Evolutionary conservation across 768 basidiomycete genomes (phyloP).

Genomic region (Amanita molliuscula): DNA sequence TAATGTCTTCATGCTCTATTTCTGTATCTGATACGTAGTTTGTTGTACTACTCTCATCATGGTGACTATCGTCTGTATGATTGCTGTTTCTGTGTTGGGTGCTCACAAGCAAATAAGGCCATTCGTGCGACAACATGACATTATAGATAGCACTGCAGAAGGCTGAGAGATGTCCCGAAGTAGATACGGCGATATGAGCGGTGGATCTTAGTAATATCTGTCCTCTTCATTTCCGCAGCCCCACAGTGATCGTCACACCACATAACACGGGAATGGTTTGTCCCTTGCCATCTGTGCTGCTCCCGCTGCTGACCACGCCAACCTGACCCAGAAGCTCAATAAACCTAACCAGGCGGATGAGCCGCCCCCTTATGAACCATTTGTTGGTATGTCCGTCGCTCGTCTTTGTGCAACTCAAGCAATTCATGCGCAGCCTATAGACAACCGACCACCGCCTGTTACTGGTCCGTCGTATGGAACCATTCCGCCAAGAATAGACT

Average conservation of each 20-base stretch:
- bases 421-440: neutral
- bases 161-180: slow-evolving; percentile 25
- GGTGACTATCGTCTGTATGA: too few relatives aligned
- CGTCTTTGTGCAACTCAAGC: neutral
- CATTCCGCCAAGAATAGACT: slow-evolving; percentile 42
- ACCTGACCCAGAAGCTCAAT: neutral
- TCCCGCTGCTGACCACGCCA: neutral
- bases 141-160: too few relatives aligned
- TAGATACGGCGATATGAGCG: slow-evolving; percentile 31
- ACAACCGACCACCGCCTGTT: neutral
- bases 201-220: too few relatives aligned
- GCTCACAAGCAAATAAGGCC: too few relatives aligned
- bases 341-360: neutral
- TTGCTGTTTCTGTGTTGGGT: too few relatives aligned
- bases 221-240: neutral
- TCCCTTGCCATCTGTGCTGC: neutral
- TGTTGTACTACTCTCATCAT: too few relatives aligned
- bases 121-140: too few relatives aligned
- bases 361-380: neutral
- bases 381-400: neutral
- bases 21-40: too few relatives aligned
- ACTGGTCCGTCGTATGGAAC: slow-evolving; percentile 19
- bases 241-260: neutral
- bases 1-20: neutral
- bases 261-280: neutral